Base-by-base conservation (phyloP, 2,329 filamentous ascomycete species). In the Cladosporium sp. region DNA sequence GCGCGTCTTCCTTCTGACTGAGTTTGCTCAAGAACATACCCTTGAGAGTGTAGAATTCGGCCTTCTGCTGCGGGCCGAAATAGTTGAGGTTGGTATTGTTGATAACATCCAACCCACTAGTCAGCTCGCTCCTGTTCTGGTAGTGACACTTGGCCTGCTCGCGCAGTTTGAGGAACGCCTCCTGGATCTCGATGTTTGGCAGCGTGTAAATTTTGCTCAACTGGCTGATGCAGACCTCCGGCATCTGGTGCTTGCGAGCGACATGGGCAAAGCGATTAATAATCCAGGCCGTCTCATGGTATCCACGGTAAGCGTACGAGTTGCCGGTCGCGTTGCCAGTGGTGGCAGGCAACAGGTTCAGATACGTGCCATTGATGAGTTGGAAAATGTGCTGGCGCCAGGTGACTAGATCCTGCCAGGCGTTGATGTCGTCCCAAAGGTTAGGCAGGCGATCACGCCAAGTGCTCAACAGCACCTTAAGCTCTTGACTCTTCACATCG, bases 21-120 rank as follows among this genome's bases (percentile, higher is more conserved):
- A 99, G 79, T 69, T 96, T 96, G 66, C 95, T 93, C 39, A 97
- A 75, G 77, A 99, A 99, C 93, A 99, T 99, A 55, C 93, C 93
- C 78, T 99, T 99, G 48, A 99, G 80, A 0, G 93, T 99, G 75
- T 96, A 99, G 72, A 99, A 99, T 68, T 99, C 93, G 7, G 93
- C 93, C 72, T 99, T 99, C 68, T 99, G 93, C 63, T 91, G 86
- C 3, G 86, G 81, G 55, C 90, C 95, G 69, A 99, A 99, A 74
- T 99, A 99, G 69, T 95, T 96, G 51, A 99, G 82, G 62, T 99
- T 99, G 30, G 93, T 99, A 61, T 99, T 99, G 71, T 99, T 99
- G 68, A 99, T 99, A 2, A 99, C 93, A 64, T 99, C 93, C 58
- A 99, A 69, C 1, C 93, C 93, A 64, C 85, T 96, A 47, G 85